A percentile compares a stretch with the other conserved stretches of the same genome.
These are phyloP conservation scores for Hypoxylon intermedium DNA, from an alignment of 495 filamentous ascomycete species.

Conservation along the genomic window DNA sequence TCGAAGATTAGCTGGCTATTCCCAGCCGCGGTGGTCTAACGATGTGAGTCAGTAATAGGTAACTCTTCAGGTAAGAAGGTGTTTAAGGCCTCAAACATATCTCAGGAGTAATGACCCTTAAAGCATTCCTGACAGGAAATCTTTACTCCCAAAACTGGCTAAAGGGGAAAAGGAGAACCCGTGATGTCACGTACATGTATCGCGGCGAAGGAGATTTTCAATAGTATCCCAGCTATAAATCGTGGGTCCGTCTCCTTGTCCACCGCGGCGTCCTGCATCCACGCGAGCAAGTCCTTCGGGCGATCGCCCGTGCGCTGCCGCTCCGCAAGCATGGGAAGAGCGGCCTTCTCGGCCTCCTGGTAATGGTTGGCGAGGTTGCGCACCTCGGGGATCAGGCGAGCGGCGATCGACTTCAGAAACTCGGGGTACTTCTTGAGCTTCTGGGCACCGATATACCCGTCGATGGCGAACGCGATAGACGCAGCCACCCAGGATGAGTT, in stretches of 20 bases:
- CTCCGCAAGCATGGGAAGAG: constrained; percentile 11
- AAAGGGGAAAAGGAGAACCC: no score
- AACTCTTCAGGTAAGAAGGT: no score
- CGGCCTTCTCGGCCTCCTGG: constrained; percentile 8
- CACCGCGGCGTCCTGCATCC: constrained; percentile 12
- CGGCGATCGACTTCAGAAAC: neutral
- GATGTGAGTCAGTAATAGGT: no score
- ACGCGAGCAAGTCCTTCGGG: constrained; percentile 19
- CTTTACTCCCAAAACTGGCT: no score
- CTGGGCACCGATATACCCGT: constrained; percentile 20
- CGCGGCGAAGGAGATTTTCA: constrained; percentile 40
- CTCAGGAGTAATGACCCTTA: no score
- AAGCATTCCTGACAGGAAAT: no score
- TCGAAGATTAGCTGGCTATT: constrained; percentile 43
- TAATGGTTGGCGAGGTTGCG: constrained; percentile 15
- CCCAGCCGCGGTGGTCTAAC: constrained; percentile 44
- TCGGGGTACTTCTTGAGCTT: constrained; percentile 15
- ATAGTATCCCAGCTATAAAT: constrained; percentile 30
- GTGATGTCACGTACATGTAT: no score
- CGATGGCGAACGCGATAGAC: constrained; percentile 17
- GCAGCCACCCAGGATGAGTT: constrained; percentile 16
- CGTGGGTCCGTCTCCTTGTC: constrained; percentile 9
- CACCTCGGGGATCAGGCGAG: constrained; percentile 5
- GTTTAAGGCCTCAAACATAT: no score
- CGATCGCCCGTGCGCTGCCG: constrained; percentile 8